Percentiles rank a stretch among this genome's conserved stretches.
Conservation (phyloP, 2,329 filamentous ascomycete genomes). For the Colletotrichum phormii region DNA sequence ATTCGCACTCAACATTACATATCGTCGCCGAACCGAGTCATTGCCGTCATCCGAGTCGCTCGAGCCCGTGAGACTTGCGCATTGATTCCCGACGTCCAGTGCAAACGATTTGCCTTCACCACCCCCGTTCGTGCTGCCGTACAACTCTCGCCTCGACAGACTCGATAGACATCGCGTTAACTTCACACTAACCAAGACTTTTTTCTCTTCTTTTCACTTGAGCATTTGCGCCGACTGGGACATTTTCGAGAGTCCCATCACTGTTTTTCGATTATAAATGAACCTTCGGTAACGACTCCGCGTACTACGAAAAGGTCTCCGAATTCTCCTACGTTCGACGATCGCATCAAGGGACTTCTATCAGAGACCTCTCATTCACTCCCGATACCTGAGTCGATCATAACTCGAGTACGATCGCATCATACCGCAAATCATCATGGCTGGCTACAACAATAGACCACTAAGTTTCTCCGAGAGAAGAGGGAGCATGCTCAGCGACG, state of each 20-base stretch:
- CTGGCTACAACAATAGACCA: slow-evolving; percentile 57
- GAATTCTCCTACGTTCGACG: neutral
- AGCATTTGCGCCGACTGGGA: neutral
- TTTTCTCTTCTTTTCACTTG: neutral
- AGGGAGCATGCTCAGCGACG: slow-evolving; percentile 68
- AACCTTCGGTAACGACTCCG: slow-evolving; percentile 16
- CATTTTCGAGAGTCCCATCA: neutral
- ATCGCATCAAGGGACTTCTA: neutral
- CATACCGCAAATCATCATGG: slow-evolving; percentile 46
- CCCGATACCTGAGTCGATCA: neutral
- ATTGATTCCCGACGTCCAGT: neutral
- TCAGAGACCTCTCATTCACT: neutral
- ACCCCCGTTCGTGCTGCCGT: neutral
- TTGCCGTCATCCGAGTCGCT: neutral
- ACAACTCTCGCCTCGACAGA: neutral
- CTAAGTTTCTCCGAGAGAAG: slow-evolving; percentile 72
- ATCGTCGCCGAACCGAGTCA: neutral
- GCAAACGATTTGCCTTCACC: neutral
- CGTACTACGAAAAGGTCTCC: neutral
- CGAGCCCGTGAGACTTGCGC: neutral
- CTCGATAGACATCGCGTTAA: neutral
- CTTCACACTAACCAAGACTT: neutral
- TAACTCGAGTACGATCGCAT: neutral
- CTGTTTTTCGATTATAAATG: slow-evolving; percentile 9
- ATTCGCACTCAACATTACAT: neutral